Evolutionary conservation across 495 filamentous ascomycete genomes (phyloP), one percentile per base, ranked within the genome.

Genomic region (Diplogelasinospora grovesii): DNA sequence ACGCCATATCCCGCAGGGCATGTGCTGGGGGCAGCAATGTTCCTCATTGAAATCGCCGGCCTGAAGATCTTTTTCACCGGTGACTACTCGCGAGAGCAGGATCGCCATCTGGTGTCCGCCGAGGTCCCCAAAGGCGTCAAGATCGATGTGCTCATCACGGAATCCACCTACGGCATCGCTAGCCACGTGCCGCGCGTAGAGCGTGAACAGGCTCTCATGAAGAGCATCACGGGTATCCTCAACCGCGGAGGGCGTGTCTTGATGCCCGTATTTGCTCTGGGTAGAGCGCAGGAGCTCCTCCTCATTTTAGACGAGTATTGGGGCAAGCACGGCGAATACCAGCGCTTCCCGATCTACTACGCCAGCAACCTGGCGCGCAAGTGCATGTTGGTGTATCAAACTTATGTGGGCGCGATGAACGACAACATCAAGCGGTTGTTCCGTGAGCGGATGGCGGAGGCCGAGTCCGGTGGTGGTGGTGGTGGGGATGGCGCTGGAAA

Each of bases 331-430:
- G 65, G 75, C 0, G 86, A 95, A 54, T 83, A 79, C 50, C 90
- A 93, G 49, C 86, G 84, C 44, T 79, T 83, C 14, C 92, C 92
- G 13, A 97, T 98, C 39, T 98, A 96, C 68, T 98, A 96, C 61
- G 92, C 92, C 35, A 87, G 83, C 45, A 94, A 90, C 55, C 74
- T 95, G 33, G 92, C 92, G 1, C 70, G 90, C 48, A 92, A 94
- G 60, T 98, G 92, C 57, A 98, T 98, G 92, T 77, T 95, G 13
- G 89, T 98, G 5, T 98, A 98, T 55, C 90, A 96, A 61, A 98
- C 92, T 1, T 97, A 96, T 54, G 84, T 95, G 43, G 83, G 85
- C 38, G 85, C 88, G 19, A 98, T 98, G 92, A 98, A 98, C 57
- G 90, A 95, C 58, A 96, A 95, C 52, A 97, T 98, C 64, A 95